Percentiles rank a stretch among this genome's conserved stretches.
Evolutionary conservation across 2,329 filamentous ascomycete genomes (phyloP).

Genomic region (Torrubiellomyces zombiae): DNA sequence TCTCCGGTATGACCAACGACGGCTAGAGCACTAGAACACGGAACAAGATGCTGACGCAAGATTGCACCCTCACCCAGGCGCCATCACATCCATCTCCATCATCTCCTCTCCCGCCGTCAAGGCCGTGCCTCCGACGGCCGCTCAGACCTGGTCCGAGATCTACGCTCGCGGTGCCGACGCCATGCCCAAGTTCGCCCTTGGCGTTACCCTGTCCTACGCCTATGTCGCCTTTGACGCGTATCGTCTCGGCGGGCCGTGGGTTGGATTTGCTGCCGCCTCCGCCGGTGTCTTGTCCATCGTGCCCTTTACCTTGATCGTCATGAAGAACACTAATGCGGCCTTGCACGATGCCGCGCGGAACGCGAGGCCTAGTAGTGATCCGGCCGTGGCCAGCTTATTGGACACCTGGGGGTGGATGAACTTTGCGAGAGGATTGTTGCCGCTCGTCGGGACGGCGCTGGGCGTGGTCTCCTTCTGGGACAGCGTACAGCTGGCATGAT

Average conservation of each 20-base stretch:
- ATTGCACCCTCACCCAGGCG: constrained; percentile 12
- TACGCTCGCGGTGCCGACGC: constrained; percentile 18
- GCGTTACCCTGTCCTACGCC: constrained; percentile 16
- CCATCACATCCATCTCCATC: constrained; percentile 19
- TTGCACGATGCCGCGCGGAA: constrained; percentile 12
- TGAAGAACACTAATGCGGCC: constrained; percentile 18
- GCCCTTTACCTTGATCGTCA: constrained; percentile 21
- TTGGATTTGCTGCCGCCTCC: constrained; percentile 15
- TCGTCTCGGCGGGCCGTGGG: constrained; percentile 14
- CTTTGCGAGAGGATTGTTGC: constrained; percentile 13
- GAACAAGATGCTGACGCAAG: too few relatives aligned
- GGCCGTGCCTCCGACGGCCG: constrained; percentile 12
- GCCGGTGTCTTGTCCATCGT: constrained; percentile 19
- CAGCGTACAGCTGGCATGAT: too few relatives aligned
- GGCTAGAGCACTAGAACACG: too few relatives aligned
- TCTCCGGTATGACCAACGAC: constrained; percentile 13
- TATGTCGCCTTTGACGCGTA: constrained; percentile 19
- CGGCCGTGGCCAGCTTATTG: constrained; percentile 7
- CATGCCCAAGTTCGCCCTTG: constrained; percentile 19
- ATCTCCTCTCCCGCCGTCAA: constrained; percentile 16
- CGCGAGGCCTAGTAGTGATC: constrained; percentile 4
- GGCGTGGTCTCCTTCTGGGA: constrained; percentile 10
- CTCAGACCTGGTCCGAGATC: constrained; percentile 19
- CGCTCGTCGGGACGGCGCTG: constrained; percentile 12
- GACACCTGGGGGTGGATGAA: constrained; percentile 13